Conservation (phyloP, 106 monocot genomes). For the Platanthera zijinensis region DNA sequence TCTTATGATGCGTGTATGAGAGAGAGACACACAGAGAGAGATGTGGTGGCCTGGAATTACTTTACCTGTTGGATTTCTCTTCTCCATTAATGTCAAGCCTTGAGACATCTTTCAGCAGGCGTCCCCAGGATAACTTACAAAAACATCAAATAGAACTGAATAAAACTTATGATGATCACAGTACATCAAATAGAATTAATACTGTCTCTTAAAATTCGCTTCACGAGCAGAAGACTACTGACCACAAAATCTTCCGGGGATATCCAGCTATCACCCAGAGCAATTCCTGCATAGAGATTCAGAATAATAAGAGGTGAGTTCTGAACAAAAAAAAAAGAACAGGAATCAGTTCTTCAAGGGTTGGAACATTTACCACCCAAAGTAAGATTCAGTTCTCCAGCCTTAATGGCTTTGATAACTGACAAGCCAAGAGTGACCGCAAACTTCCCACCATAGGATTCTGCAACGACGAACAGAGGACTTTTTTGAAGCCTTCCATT, state of each 20-base stretch:
- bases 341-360: neutral
- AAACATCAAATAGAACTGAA: neutral
- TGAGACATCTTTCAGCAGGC: slow-evolving; percentile 40
- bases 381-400: slow-evolving; percentile 46
- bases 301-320: neutral
- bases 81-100: slow-evolving; percentile 35
- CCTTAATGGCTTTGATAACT: slow-evolving; percentile 42
- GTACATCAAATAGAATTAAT: too few relatives aligned
- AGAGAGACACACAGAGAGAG: neutral
- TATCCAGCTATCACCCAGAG: slow-evolving; percentile 65
- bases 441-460: slow-evolving; percentile 90
- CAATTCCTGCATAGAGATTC: slow-evolving; percentile 29
- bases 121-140: slow-evolving; percentile 42
- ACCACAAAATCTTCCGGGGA: slow-evolving; percentile 79
- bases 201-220: neutral
- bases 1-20: neutral
- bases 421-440: slow-evolving; percentile 63
- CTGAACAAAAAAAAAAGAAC: neutral
- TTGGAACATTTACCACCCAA: slow-evolving; percentile 51
- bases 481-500: slow-evolving; percentile 30
- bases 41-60: neutral
- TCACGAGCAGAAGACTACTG: neutral
- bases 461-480: slow-evolving; percentile 63
- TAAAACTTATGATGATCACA: too few relatives aligned
- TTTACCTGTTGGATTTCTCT: slow-evolving; percentile 31